Conservation (phyloP, 2,329 filamentous ascomycete species). For the Pestalotiopsis sp. region DNA sequence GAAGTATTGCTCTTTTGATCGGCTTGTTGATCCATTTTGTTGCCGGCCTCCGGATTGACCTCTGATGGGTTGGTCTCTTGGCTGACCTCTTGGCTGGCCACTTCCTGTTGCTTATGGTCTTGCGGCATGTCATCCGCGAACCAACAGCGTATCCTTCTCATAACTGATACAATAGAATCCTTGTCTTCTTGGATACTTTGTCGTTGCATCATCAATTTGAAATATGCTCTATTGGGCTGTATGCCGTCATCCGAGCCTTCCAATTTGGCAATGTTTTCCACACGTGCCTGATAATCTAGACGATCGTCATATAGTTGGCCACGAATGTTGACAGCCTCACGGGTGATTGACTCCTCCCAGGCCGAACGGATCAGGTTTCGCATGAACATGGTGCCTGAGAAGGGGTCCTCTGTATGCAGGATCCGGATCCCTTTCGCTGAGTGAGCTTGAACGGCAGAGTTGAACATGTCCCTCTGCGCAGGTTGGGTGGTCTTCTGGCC, state of each 20-base stretch:
- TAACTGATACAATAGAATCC: neutral
- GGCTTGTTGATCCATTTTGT: no score
- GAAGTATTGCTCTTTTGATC: no score
- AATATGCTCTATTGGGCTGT: neutral
- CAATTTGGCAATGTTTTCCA: neutral
- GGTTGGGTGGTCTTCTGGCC: neutral
- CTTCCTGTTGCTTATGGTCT: no score
- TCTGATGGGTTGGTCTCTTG: neutral
- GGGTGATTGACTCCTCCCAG: neutral
- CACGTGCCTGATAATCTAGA: neutral
- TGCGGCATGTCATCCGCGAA: neutral
- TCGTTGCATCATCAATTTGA: neutral
- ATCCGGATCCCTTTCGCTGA: neutral
- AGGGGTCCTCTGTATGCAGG: neutral
- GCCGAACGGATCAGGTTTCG: neutral
- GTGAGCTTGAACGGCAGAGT: neutral
- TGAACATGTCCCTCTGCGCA: neutral
- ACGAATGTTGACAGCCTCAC: neutral
- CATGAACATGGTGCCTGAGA: neutral
- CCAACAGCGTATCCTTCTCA: neutral
- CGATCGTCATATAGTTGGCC: accelerated
- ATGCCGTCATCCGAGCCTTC: neutral
- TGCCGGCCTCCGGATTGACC: neutral
- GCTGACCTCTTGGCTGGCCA: neutral
- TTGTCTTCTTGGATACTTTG: neutral